Evolutionary conservation across 139 green algal genomes (phyloP).

Genomic region (Yamagishiella unicocca): DNA sequence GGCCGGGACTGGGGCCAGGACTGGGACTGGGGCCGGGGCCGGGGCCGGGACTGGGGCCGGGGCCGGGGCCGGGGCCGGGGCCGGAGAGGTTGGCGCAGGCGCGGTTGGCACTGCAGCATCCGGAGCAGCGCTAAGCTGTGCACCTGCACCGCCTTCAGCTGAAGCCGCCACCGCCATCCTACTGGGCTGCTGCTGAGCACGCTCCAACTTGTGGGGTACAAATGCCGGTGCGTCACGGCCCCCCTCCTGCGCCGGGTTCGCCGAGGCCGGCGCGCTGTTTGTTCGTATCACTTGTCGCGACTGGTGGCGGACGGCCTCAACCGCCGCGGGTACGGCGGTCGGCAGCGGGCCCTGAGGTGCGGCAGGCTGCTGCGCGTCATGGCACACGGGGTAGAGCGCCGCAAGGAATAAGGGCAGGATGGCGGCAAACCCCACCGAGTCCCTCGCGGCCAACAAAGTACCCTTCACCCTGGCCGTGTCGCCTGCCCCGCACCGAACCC

Average conservation of each 20-base stretch:
- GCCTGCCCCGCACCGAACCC: not conserved
- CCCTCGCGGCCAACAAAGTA: not conserved
- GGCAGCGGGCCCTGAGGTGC: conserved; percentile 33
- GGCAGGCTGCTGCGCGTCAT: conserved; percentile 31
- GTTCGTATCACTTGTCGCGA: conserved; percentile 26
- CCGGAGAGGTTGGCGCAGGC: not conserved
- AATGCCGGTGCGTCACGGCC: not conserved
- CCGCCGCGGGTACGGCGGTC: conserved; percentile 37
- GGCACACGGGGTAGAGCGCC: not conserved
- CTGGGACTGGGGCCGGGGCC: not conserved
- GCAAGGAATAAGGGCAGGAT: no score
- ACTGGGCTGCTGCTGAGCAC: conserved; percentile 11
- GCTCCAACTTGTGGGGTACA: conserved; percentile 17
- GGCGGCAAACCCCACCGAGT: not conserved
- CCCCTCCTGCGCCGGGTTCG: conserved; percentile 31
- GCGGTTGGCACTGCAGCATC: not conserved
- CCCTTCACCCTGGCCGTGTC: not conserved
- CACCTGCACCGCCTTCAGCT: not conserved
- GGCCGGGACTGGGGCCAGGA: no score
- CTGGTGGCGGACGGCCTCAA: conserved; percentile 39
- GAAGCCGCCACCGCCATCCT: conserved; percentile 4
- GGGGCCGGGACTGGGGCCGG: not conserved
- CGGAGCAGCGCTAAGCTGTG: not conserved
- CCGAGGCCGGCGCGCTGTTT: conserved; percentile 36
- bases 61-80: not conserved